Percentiles rank a stretch among this genome's conserved stretches.
These are phyloP conservation scores for Trametes cinnabarina DNA, from an alignment of 768 basidiomycete species.

Conservation along the genomic window DNA sequence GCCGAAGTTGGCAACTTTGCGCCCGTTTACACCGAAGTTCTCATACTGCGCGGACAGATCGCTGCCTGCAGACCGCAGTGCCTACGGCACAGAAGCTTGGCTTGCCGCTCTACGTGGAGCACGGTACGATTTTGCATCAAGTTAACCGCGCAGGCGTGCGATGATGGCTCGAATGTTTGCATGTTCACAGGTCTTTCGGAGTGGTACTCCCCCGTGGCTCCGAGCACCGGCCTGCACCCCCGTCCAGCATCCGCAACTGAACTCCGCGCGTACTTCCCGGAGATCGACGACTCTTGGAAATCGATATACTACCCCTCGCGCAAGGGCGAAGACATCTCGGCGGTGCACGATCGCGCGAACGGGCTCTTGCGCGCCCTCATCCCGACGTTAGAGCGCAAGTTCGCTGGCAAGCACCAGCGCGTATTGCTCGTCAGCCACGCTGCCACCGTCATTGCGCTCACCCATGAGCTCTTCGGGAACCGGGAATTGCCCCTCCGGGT, in stretches of 20 bases:
- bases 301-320: conserved; percentile 70
- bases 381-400: conserved; percentile 46
- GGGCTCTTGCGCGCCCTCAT: conserved; percentile 53
- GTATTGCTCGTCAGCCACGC: conserved; percentile 73
- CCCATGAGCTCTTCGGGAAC: conserved; percentile 55
- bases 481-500: conserved; percentile 53
- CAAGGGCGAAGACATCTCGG: conserved; percentile 65
- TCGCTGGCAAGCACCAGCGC: conserved; percentile 43
- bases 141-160: no score
- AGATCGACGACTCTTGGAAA: conserved; percentile 62
- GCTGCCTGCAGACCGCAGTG: conserved; percentile 79
- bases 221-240: conserved; percentile 72
- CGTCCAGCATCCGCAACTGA: conserved; percentile 58
- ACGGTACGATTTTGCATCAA: no score
- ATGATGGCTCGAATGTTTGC: background rate
- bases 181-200: conserved; percentile 56
- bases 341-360: conserved; percentile 58
- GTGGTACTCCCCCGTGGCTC: conserved; percentile 74
- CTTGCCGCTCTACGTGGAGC: conserved; percentile 75
- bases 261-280: conserved; percentile 54
- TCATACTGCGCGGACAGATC: conserved; percentile 48
- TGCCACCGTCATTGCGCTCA: conserved; percentile 68
- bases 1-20: background rate
- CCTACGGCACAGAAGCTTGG: conserved; percentile 61
- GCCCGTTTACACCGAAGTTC: background rate